These are phyloP conservation scores for Acorus gramineus DNA, from an alignment of 106 monocot genomes.

Conservation along the genomic window DNA sequence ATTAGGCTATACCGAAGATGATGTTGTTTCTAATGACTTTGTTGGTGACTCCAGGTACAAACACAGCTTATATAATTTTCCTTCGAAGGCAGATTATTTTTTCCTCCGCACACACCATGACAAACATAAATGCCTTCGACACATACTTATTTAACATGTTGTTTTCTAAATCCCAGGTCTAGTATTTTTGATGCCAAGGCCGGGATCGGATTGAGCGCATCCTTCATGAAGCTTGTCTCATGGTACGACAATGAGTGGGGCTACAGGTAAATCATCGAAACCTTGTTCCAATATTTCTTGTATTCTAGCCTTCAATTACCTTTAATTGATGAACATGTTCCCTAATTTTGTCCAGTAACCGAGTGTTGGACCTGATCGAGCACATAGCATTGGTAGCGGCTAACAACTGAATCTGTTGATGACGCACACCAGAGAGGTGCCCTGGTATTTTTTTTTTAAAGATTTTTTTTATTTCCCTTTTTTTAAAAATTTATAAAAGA, in stretches of 20 bases:
- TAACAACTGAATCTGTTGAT: slow-evolving; percentile 7
- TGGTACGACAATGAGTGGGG: slow-evolving; percentile 99
- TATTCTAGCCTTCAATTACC: not conserved
- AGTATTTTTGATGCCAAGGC: slow-evolving; percentile 99
- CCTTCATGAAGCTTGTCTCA: slow-evolving; percentile 92
- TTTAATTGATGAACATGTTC: not conserved
- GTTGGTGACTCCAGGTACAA: slow-evolving; percentile 80
- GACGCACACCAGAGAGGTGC: no score
- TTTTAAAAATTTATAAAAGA: no score
- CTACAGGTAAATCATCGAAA: slow-evolving; percentile 47
- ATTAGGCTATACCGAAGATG: slow-evolving; percentile 94
- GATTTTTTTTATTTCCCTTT: no score
- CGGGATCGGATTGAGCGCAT: slow-evolving; percentile 74
- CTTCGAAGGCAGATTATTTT: no score
- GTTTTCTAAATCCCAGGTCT: slow-evolving; percentile 38
- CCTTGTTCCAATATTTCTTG: no score
- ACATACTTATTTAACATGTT: not conserved
- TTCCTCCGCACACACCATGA: no score
- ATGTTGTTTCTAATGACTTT: slow-evolving; percentile 95
- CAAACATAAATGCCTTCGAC: not conserved
- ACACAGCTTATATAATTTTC: no score
- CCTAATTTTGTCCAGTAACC: slow-evolving; percentile 53
- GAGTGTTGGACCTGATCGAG: slow-evolving; percentile 81
- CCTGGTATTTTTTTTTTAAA: no score
- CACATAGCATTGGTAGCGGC: slow-evolving; percentile 81